phyloP scores from a whole-genome alignment of 306 rosid species.

The Alnus glutinosa region DNA sequence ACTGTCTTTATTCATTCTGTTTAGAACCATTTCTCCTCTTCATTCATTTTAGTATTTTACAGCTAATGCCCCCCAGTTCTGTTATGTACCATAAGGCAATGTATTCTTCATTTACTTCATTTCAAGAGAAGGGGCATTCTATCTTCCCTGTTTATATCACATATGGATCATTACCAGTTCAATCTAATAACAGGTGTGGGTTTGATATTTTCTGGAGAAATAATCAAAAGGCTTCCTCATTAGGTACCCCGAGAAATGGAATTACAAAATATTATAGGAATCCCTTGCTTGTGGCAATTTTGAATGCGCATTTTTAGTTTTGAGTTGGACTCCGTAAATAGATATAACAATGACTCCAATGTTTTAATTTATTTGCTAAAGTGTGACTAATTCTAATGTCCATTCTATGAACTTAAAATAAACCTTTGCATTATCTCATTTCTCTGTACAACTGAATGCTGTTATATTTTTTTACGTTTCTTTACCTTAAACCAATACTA shows the following conservation, averaged over 20 bases:
- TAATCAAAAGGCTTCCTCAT: slow-evolving; percentile 5
- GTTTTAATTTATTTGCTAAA: slow-evolving; percentile 1
- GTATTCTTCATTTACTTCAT: slow-evolving; percentile 9
- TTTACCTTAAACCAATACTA: slow-evolving; percentile 17
- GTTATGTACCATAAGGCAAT: background rate
- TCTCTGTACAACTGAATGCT: background rate
- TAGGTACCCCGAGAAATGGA: background rate
- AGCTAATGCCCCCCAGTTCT: slow-evolving; percentile 6
- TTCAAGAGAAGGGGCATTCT: background rate
- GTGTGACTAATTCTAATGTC: background rate
- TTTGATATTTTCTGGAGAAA: slow-evolving; percentile 16
- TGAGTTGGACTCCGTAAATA: background rate
- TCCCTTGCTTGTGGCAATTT: background rate
- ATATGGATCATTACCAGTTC: slow-evolving; percentile 1
- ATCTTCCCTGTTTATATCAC: background rate
- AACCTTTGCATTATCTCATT: background rate
- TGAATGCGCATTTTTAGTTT: background rate
- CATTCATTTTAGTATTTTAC: slow-evolving; percentile 22
- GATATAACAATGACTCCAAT: background rate
- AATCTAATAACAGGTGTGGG: background rate
- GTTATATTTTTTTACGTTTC: background rate
- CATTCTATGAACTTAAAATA: background rate
- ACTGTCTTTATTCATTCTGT: slow-evolving; percentile 8
- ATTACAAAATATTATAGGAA: background rate
- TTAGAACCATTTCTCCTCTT: slow-evolving; percentile 13